A percentile compares a stretch with the other conserved stretches of the same genome.
Evolutionary conservation across 768 basidiomycete species (phyloP).

Genomic region (Guyanaporus albipodus): DNA sequence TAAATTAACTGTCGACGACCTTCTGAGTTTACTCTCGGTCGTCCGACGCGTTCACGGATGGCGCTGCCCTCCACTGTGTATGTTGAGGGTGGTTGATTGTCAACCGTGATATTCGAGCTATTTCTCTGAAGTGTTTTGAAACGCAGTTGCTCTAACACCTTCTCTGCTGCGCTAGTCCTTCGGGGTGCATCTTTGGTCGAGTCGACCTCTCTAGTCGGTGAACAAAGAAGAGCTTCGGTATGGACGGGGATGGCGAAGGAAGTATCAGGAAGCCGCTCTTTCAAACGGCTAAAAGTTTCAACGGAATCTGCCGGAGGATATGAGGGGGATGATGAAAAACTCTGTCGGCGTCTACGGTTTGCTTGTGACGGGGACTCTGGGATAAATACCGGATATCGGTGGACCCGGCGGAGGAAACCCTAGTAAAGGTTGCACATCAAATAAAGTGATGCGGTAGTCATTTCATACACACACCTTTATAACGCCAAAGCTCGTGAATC

Average conservation of each 20-base stretch:
- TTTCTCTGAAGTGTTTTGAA: constrained; percentile 52
- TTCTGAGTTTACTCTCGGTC: constrained; percentile 30
- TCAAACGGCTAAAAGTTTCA: constrained; percentile 15
- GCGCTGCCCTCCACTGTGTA: constrained; percentile 17
- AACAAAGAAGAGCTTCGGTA: constrained; percentile 20
- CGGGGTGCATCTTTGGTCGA: constrained; percentile 33
- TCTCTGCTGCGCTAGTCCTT: constrained; percentile 63
- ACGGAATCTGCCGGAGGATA: constrained; percentile 5
- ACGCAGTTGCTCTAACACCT: constrained; percentile 61
- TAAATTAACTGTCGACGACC: constrained; percentile 23
- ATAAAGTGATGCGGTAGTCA: neutral
- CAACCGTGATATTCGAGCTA: constrained; percentile 18
- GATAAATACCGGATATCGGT: constrained; percentile 85
- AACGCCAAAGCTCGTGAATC: constrained; percentile 96
- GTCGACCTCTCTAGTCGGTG: constrained; percentile 35
- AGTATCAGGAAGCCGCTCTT: constrained; percentile 24
- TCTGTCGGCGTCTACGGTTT: constrained; percentile 29
- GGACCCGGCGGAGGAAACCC: constrained; percentile 91
- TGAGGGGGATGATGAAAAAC: constrained; percentile 22
- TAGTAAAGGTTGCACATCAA: constrained; percentile 22
- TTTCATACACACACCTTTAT: constrained; percentile 65
- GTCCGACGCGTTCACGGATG: constrained; percentile 19
- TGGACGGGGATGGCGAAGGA: constrained; percentile 16
- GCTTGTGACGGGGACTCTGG: constrained; percentile 30
- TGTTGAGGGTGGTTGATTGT: constrained; percentile 14